Evolutionary conservation across 1,284 basidiomycete genomes (phyloP).

Genomic region (Pseudozyma sp.): DNA sequence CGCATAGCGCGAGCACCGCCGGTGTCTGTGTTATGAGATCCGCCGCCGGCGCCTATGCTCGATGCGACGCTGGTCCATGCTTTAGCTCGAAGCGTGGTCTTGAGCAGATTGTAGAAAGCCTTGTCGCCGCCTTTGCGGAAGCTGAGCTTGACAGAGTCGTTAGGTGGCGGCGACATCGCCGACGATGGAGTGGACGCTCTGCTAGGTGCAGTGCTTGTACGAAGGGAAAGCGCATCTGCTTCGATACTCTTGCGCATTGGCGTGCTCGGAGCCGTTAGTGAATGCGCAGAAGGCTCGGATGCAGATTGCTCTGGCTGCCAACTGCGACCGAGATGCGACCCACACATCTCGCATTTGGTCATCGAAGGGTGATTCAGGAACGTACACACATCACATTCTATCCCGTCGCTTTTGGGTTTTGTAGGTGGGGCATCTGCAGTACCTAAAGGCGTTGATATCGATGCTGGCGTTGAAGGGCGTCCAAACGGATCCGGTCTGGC

Average conservation of each 20-base stretch:
- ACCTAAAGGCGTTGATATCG: slow-evolving; percentile 11
- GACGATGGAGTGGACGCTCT: slow-evolving; percentile 73
- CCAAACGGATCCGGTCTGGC: slow-evolving; percentile 13
- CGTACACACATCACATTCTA: slow-evolving; percentile 83
- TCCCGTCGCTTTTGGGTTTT: slow-evolving; percentile 10
- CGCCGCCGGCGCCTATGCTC: background rate
- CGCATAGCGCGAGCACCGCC: slow-evolving; percentile 19
- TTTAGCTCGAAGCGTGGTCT: slow-evolving; percentile 80
- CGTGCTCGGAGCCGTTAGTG: slow-evolving; percentile 27
- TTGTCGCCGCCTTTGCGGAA: slow-evolving; percentile 92
- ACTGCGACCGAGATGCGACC: slow-evolving; percentile 73
- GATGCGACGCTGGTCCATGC: slow-evolving; percentile 74
- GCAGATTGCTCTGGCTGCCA: slow-evolving; percentile 28
- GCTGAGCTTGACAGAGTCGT: slow-evolving; percentile 73
- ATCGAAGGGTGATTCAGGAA: slow-evolving; percentile 88
- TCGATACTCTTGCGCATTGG: slow-evolving; percentile 36
- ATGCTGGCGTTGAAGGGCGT: slow-evolving; percentile 12
- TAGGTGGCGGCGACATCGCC: slow-evolving; percentile 73
- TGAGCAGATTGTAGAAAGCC: slow-evolving; percentile 82
- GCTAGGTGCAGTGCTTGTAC: slow-evolving; percentile 36
- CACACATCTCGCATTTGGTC: slow-evolving; percentile 86
- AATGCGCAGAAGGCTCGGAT: slow-evolving; percentile 35
- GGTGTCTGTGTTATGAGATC: background rate
- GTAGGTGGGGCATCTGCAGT: background rate
- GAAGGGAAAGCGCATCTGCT: slow-evolving; percentile 30